Evolutionary conservation across 306 rosid genomes (phyloP).

Genomic region (Gleditsia sinensis): DNA sequence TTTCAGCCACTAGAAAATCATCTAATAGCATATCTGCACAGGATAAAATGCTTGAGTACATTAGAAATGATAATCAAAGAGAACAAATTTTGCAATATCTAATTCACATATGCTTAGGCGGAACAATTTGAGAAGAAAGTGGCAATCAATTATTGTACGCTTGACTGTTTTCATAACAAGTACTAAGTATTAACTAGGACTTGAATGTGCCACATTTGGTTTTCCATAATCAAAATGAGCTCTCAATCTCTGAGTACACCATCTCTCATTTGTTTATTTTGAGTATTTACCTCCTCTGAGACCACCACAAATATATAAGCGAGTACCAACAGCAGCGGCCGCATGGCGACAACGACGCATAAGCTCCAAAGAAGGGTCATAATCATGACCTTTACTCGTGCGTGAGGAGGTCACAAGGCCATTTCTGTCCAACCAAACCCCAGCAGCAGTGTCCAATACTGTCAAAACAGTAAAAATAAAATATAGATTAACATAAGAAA

Average conservation of each 20-base stretch:
- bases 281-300: constrained; percentile 80
- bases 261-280: constrained; percentile 21
- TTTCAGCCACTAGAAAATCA: constrained; percentile 93
- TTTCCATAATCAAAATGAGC: constrained; percentile 16
- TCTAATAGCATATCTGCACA: constrained; percentile 76
- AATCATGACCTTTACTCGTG: constrained; percentile 71
- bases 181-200: background rate
- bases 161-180: constrained; percentile 14
- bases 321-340: constrained; percentile 89
- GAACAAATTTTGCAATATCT: constrained; percentile 20
- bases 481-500: background rate
- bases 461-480: constrained; percentile 32
- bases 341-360: constrained; percentile 99
- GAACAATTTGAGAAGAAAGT: background rate
- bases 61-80: constrained; percentile 24
- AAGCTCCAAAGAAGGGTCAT: constrained; percentile 84
- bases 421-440: constrained; percentile 96
- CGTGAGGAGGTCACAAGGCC: constrained; percentile 95
- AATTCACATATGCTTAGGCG: background rate
- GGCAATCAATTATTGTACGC: constrained; percentile 20
- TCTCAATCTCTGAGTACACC: constrained; percentile 26
- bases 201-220: constrained; percentile 12
- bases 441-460: constrained; percentile 99
- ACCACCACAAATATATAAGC: constrained; percentile 87
- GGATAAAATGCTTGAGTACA: constrained; percentile 30